Conservation (phyloP, 306 rosid species). For the Ammopiptanthus mongolicus region DNA sequence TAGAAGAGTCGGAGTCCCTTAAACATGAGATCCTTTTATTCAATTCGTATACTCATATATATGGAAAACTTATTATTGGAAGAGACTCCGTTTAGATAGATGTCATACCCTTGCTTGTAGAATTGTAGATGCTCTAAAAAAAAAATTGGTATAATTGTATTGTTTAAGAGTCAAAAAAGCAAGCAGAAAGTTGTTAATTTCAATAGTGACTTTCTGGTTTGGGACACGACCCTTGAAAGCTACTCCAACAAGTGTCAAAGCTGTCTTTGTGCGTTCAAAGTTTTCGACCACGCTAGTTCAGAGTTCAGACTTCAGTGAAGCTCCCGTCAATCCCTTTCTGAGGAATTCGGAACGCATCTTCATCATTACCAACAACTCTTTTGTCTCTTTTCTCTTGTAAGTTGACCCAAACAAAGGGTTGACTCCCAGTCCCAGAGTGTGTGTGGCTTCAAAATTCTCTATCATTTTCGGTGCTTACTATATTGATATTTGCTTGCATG, state of each 20-base stretch:
- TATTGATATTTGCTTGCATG: not conserved
- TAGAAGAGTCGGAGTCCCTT: no score
- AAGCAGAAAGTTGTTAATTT: not conserved
- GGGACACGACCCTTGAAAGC: not conserved
- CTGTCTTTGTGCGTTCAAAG: not conserved
- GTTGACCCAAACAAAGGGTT: conserved; percentile 3
- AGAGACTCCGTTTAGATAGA: no score
- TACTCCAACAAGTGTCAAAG: conserved; percentile 9
- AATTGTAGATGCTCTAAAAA: no score
- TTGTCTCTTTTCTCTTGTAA: not conserved
- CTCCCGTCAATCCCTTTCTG: not conserved
- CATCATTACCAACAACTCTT: not conserved
- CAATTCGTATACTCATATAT: no score
- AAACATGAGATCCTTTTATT: no score
- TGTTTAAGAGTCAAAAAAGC: not conserved
- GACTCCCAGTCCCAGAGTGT: not conserved
- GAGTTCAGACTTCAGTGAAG: not conserved
- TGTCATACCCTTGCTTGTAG: no score
- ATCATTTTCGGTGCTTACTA: conserved; percentile 17
- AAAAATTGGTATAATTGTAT: no score
- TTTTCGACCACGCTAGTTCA: not conserved
- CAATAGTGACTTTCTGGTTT: conserved; percentile 20
- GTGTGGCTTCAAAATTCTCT: not conserved
- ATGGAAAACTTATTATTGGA: no score
- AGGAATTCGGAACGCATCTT: not conserved